Conservation (phyloP, 192 early-diverging fungal species). For the Backusella sp. region DNA sequence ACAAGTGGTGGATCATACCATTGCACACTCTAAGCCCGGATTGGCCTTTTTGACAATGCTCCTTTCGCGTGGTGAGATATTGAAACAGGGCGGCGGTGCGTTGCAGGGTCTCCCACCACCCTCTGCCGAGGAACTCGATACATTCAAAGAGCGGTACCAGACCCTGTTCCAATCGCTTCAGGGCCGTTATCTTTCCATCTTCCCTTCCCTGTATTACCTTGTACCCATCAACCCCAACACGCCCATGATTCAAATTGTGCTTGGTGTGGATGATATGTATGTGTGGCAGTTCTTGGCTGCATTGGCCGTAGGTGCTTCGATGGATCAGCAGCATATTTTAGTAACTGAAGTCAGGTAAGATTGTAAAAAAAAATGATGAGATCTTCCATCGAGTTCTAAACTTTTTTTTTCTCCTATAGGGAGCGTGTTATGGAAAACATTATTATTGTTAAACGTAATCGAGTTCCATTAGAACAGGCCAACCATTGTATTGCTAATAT, state of each 20-base stretch:
- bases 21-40: conserved; percentile 82
- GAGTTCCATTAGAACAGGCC: conserved; percentile 54
- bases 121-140: conserved; percentile 47
- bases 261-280: conserved; percentile 77
- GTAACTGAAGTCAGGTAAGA: conserved; percentile 85
- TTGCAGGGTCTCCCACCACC: conserved; percentile 45
- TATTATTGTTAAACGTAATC: conserved; percentile 59
- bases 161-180: conserved; percentile 79
- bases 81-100: conserved; percentile 69
- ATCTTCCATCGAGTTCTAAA: background rate
- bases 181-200: conserved; percentile 74
- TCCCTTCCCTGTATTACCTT: conserved; percentile 49
- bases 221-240: conserved; percentile 39
- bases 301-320: conserved; percentile 90
- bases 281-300: conserved; percentile 99
- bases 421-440: conserved; percentile 83
- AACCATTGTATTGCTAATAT: conserved; percentile 77
- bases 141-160: conserved; percentile 81
- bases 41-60: conserved; percentile 89
- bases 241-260: conserved; percentile 32
- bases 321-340: conserved; percentile 92
- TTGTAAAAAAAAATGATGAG: background rate
- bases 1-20: conserved; percentile 83
- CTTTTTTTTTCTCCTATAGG: conserved; percentile 31
- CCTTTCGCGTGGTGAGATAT: conserved; percentile 85